A percentile compares a stretch with the other conserved stretches of the same genome.
Evolutionary conservation across 2,329 filamentous ascomycete genomes (phyloP).

Genomic region (Cercospora zeae-maydis): DNA sequence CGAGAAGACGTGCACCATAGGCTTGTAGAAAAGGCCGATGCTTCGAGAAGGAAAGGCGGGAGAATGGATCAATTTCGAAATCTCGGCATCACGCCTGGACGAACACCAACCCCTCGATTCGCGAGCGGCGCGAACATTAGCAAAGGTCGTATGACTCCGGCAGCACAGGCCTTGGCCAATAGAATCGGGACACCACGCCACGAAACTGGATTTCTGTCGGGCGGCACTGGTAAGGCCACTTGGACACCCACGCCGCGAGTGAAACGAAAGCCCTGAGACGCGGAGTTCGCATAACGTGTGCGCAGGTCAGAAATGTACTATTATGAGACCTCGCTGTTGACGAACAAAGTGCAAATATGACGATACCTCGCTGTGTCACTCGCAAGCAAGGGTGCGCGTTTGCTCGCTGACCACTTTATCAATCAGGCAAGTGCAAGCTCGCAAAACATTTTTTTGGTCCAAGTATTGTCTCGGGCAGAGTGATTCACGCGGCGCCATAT

Average conservation of each 20-base stretch:
- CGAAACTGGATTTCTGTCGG: slow-evolving; percentile 19
- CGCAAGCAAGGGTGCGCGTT: not conserved
- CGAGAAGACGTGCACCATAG: slow-evolving; percentile 79
- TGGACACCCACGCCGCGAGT: slow-evolving; percentile 25
- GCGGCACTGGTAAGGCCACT: slow-evolving; percentile 4
- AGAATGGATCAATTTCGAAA: slow-evolving; percentile 33
- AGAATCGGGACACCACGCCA: slow-evolving; percentile 51
- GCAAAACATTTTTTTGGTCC: not conserved
- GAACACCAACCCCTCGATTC: slow-evolving; percentile 65
- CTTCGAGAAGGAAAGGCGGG: slow-evolving; percentile 64
- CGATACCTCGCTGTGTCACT: slow-evolving; percentile 1
- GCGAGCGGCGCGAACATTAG: slow-evolving; percentile 52
- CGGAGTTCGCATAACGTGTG: not conserved
- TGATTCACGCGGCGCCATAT: not conserved
- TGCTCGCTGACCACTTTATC: not conserved
- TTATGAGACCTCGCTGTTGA: not conserved
- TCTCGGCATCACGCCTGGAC: slow-evolving; percentile 43
- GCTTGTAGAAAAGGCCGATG: slow-evolving; percentile 78
- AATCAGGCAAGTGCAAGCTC: not conserved
- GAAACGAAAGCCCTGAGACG: slow-evolving; percentile 17
- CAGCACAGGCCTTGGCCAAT: slow-evolving; percentile 65
- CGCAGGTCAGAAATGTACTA: slow-evolving; percentile 1
- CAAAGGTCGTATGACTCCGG: slow-evolving; percentile 62
- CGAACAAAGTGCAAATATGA: not conserved
- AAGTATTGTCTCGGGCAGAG: not conserved